A percentile compares a stretch with the other conserved stretches of the same genome.
phyloP scores from a whole-genome alignment of 306 rosid species.

The Oemleria cerasiformis region DNA sequence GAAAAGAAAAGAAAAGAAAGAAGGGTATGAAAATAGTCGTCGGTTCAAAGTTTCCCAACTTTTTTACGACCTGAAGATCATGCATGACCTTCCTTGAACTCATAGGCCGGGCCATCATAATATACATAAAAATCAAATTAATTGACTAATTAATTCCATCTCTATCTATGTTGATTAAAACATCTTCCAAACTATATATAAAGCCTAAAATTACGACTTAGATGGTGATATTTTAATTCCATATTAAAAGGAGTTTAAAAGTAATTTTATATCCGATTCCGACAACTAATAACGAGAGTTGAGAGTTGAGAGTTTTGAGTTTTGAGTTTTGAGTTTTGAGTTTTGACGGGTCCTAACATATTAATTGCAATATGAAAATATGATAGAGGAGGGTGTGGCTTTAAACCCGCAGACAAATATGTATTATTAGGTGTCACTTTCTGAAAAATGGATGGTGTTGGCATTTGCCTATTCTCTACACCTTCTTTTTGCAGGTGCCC shows the following conservation, averaged over 20 bases:
- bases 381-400: background rate
- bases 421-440: background rate
- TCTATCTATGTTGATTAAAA: background rate
- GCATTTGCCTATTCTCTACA: background rate
- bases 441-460: background rate
- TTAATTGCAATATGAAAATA: background rate
- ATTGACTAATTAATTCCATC: too few species aligned
- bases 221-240: too few species aligned
- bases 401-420: background rate
- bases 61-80: background rate
- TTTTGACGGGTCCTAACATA: background rate
- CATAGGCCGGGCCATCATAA: background rate
- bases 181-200: conserved; percentile 1
- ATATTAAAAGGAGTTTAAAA: too few species aligned
- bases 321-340: background rate
- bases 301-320: too few species aligned
- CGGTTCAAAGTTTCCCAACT: background rate
- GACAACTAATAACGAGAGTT: too few species aligned
- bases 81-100: background rate
- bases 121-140: background rate
- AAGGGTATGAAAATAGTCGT: too few species aligned
- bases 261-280: too few species aligned
- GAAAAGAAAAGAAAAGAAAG: too few species aligned
- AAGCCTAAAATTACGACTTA: background rate
- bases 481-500: background rate